A percentile compares a stretch with the other conserved stretches of the same genome.
Evolutionary conservation across 2,329 filamentous ascomycete species (phyloP).

Genomic region (Botryotinia calthae): DNA sequence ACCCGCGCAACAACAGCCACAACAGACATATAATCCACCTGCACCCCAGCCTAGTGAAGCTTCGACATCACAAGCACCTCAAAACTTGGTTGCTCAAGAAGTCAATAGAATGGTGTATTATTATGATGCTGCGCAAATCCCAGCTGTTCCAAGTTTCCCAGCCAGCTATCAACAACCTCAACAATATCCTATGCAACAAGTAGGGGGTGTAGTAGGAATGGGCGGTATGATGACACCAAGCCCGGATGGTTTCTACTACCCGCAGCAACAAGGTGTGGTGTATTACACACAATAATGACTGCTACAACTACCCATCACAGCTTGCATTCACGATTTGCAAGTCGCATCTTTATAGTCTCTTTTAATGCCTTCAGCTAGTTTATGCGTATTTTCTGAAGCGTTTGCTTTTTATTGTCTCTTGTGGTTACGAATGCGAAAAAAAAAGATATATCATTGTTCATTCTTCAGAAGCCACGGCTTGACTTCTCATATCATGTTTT

Average conservation of each 20-base stretch:
- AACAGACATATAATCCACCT: slow-evolving; percentile 30
- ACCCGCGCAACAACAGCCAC: slow-evolving; percentile 35
- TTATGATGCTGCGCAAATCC: slow-evolving; percentile 74
- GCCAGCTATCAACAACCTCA: slow-evolving; percentile 49
- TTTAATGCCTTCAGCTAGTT: slow-evolving; percentile 6
- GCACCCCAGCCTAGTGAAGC: slow-evolving; percentile 26
- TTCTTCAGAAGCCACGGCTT: slow-evolving; percentile 8
- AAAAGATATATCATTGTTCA: slow-evolving; percentile 12
- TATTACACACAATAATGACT: slow-evolving; percentile 58
- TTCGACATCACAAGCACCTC: slow-evolving; percentile 41
- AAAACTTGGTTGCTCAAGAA: slow-evolving; percentile 74
- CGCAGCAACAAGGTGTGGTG: slow-evolving; percentile 54
- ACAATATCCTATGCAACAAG: slow-evolving; percentile 52
- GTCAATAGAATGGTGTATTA: slow-evolving; percentile 97
- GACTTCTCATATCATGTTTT: slow-evolving; percentile 13
- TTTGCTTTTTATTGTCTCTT: slow-evolving; percentile 1
- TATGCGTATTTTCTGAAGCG: slow-evolving; percentile 9
- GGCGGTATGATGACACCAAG: slow-evolving; percentile 75
- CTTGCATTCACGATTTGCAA: slow-evolving; percentile 3
- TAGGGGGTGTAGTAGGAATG: slow-evolving; percentile 63
- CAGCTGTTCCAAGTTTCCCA: slow-evolving; percentile 42
- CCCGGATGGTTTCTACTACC: slow-evolving; percentile 69
- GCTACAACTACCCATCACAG: background rate
- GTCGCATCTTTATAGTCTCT: slow-evolving; percentile 2
- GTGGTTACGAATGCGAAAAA: slow-evolving; percentile 1